Conservation (phyloP, 371 early-diverging fungal genomes). For the Apophysomyces sp. region DNA sequence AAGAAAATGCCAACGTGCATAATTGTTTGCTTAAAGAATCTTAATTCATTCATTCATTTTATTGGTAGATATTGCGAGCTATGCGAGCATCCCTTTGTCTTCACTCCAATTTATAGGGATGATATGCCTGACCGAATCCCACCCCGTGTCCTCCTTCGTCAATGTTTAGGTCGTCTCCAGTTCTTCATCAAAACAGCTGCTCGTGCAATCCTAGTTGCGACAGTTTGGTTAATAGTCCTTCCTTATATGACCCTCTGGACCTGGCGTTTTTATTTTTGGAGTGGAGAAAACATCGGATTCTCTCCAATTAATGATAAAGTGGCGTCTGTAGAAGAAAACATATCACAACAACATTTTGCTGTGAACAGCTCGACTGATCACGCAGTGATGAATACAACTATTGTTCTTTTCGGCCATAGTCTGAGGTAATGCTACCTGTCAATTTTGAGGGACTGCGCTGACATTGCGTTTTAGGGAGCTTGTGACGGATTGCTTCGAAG, state of each 20-base stretch:
- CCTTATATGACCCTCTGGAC: constrained; percentile 84
- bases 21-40: neutral
- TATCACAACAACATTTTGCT: neutral
- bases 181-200: constrained; percentile 25
- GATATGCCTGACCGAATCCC: constrained; percentile 76
- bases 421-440: constrained; percentile 1
- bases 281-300: constrained; percentile 55
- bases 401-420: constrained; percentile 5
- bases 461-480: constrained; percentile 49
- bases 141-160: constrained; percentile 43
- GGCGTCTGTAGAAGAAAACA: neutral
- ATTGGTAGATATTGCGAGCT: constrained; percentile 72
- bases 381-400: constrained; percentile 20
- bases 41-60: neutral
- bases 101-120: constrained; percentile 72
- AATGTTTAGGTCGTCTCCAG: constrained; percentile 42
- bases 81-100: constrained; percentile 74
- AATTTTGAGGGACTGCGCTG: neutral
- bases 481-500: constrained; percentile 83
- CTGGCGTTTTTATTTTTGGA: constrained; percentile 80
- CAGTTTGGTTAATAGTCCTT: constrained; percentile 81
- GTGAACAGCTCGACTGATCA: neutral
- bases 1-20: neutral
- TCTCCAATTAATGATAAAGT: neutral
- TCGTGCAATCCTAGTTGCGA: constrained; percentile 59